phyloP scores from a whole-genome alignment of 2,329 filamentous ascomycete genomes.

The Talaromyces marneffei region DNA sequence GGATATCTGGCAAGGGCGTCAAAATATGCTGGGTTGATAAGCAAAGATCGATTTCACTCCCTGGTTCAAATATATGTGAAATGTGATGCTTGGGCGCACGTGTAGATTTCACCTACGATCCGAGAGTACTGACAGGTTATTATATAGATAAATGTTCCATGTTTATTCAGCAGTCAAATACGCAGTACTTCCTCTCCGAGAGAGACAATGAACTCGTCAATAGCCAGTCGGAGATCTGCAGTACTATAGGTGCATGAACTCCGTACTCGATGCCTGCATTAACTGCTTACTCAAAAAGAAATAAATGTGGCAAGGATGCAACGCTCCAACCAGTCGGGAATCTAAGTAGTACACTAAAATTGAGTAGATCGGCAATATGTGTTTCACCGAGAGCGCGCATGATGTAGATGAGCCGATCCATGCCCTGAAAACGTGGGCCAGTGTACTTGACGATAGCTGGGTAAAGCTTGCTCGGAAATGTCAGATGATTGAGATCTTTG shows the following conservation, averaged over 20 bases:
- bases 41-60: neutral
- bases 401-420: neutral
- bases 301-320: neutral
- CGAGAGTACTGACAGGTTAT: neutral
- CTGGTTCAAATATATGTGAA: neutral
- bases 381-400: neutral
- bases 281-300: neutral
- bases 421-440: neutral
- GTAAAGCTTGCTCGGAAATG: neutral
- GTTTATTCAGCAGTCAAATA: neutral
- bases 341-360: neutral
- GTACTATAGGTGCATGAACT: neutral
- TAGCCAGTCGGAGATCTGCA: conserved; percentile 4
- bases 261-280: neutral
- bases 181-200: neutral
- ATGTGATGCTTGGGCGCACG: neutral
- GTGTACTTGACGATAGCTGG: neutral
- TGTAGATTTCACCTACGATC: neutral
- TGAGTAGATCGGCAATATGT: neutral
- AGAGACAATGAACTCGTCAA: neutral
- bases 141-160: neutral
- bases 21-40: neutral
- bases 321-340: neutral
- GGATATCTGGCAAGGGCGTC: neutral
- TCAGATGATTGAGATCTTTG: neutral